Conservation (phyloP, 805 yeast species). For the Schwanniomyces polymorphus region DNA sequence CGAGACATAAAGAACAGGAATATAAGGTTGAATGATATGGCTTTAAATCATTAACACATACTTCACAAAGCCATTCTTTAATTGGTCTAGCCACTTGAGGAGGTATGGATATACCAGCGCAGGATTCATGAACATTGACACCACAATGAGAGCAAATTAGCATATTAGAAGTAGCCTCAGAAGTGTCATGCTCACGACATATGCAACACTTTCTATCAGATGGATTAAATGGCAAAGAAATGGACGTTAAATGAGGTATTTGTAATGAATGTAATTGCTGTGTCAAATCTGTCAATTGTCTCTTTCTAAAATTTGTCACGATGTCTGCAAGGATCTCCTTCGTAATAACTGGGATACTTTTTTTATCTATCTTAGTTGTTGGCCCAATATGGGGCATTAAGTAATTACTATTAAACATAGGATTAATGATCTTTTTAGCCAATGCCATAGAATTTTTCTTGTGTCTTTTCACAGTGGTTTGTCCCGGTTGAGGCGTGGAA, state of each 20-base stretch:
- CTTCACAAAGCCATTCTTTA: constrained; percentile 75
- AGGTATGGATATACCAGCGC: constrained; percentile 54
- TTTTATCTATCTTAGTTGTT: constrained; percentile 17
- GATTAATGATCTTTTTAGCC: constrained; percentile 13
- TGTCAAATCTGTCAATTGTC: constrained; percentile 28
- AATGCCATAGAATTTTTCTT: constrained; percentile 5
- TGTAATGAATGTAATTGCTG: constrained; percentile 15
- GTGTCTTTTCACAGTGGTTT: constrained; percentile 7
- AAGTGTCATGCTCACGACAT: constrained; percentile 45
- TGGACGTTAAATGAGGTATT: constrained; percentile 13
- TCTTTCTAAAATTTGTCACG: constrained; percentile 14
- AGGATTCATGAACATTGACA: constrained; percentile 64
- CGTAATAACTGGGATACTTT: constrained; percentile 9
- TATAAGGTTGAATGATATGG: constrained; percentile 60
- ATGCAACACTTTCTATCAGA: constrained; percentile 52
- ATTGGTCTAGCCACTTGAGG: constrained; percentile 21
- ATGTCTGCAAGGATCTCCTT: constrained; percentile 7
- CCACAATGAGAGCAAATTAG: constrained; percentile 67
- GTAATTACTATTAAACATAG: constrained; percentile 22
- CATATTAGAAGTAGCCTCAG: constrained; percentile 30
- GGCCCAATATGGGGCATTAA: constrained; percentile 10
- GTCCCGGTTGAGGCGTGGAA: background rate
- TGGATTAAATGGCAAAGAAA: constrained; percentile 20
- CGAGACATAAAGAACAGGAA: constrained; percentile 65
- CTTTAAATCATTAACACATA: constrained; percentile 68